Base-by-base conservation (phyloP, 2,329 filamentous ascomycete genomes). In the Pseudogymnoascus verrucosus region DNA sequence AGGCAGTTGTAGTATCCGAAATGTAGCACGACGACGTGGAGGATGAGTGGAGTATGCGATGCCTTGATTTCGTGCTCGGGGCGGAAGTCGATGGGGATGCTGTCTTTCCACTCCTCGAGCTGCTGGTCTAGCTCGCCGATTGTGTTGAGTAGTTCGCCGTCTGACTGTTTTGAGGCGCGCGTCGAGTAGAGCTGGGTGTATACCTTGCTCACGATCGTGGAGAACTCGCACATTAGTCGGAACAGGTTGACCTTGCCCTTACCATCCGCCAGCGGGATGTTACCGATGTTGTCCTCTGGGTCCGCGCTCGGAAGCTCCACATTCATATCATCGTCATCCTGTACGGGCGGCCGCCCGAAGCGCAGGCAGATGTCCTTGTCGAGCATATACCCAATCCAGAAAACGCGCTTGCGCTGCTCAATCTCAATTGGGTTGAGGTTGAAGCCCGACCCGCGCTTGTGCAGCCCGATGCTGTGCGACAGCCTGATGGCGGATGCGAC, bases 1-100 rank as follows among this genome's bases (percentile, higher is more conserved):
- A 99, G 78, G 71, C 93, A 97, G 74, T 99, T 99, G 79, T 98
- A 98, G 76, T 99, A 99, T 1, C 91, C 89, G 71, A 99, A 96
- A 75, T 99, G 95, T 64, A 99, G 79, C 74, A 96, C 91, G 65
- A 96, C 93, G 62, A 99, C 86, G 68, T 98, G 93, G 19, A 99
- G 80, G 19, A 98, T 93, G n/a, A 98, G 81, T 0, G 93, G 93
- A 0, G 92, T 96, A 74, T 97, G 91, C 0, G 89, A 89, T 0
- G 91, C 91, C 75, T 92, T 93, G 75, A 99, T 98, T 75, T 97
- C 93, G 73, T 97, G 88, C 75, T 98, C 95, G 0, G 95, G 95
- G n/a, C 95, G 86, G 78, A 97, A 98, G 71, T 98, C 95, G 64
- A 96, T 83, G 1, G 95, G 93, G 62, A 99, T 98, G 61, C 83